phyloP scores from a whole-genome alignment of 2,329 filamentous ascomycete species.

The Ceratocystis harringtonii region DNA sequence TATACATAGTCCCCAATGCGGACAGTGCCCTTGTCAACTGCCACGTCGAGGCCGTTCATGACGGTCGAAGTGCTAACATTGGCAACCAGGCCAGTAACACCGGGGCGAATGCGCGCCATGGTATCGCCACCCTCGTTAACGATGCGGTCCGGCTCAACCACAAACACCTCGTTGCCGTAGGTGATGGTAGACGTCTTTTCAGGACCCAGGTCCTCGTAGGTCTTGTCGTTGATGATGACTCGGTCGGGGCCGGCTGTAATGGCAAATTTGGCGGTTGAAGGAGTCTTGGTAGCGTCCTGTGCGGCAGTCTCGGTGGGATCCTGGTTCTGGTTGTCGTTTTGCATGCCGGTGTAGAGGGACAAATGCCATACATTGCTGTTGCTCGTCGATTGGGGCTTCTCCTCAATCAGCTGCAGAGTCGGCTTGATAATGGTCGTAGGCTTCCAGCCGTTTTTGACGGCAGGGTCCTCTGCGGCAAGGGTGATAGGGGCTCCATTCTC shows the following conservation, averaged over 20 bases:
- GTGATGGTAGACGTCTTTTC: slow-evolving; percentile 30
- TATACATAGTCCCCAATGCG: slow-evolving; percentile 31
- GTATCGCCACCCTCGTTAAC: slow-evolving; percentile 22
- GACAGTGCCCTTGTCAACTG: slow-evolving; percentile 29
- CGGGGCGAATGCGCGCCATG: slow-evolving; percentile 28
- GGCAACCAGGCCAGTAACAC: slow-evolving; percentile 23
- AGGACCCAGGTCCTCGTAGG: slow-evolving; percentile 28
- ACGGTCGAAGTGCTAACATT: slow-evolving; percentile 26
- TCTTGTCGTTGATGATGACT: slow-evolving; percentile 35
- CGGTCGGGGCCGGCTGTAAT: slow-evolving; percentile 31
- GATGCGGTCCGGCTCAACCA: slow-evolving; percentile 30
- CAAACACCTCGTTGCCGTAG: slow-evolving; percentile 30
- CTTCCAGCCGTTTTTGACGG: background rate
- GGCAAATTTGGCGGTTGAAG: slow-evolving; percentile 22
- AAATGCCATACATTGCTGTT: background rate
- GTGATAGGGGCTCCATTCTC: background rate
- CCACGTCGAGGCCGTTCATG: slow-evolving; percentile 29
- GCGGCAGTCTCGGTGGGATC: background rate
- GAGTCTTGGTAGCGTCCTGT: background rate
- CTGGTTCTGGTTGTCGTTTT: background rate
- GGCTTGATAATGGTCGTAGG: background rate
- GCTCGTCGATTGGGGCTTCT: background rate
- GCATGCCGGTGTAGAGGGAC: background rate
- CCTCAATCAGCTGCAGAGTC: background rate
- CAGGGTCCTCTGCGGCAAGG: background rate